Evolutionary conservation across 257 asterid species (phyloP).

Genomic region (Lycium barbarum): DNA sequence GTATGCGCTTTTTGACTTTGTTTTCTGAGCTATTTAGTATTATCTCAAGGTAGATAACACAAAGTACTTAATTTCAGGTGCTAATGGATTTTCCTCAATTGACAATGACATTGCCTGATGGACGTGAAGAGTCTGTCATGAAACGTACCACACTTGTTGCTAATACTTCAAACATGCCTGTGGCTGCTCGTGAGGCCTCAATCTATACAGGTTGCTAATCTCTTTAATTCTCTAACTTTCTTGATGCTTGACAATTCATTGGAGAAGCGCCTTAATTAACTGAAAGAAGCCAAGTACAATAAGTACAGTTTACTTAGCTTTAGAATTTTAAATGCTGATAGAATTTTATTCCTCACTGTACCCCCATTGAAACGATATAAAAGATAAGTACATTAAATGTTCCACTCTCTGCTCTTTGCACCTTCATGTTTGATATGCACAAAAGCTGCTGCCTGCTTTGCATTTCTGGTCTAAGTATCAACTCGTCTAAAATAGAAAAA

Average conservation of each 20-base stretch:
- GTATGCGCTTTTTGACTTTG: slow-evolving; percentile 40
- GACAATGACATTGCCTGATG: slow-evolving; percentile 98
- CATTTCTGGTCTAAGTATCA: neutral
- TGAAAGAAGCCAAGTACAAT: slow-evolving; percentile 16
- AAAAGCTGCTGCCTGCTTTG: neutral
- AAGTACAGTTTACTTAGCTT: neutral
- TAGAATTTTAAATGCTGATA: slow-evolving; percentile 16
- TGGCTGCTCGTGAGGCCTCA: slow-evolving; percentile 99
- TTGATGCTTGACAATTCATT: neutral
- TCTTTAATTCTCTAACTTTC: neutral
- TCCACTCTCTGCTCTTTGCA: slow-evolving; percentile 8
- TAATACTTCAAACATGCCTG: slow-evolving; percentile 99
- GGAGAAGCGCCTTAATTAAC: neutral
- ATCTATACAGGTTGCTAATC: slow-evolving; percentile 76
- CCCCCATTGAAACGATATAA: neutral
- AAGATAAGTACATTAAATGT: neutral
- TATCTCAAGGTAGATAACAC: neutral
- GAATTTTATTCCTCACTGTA: neutral
- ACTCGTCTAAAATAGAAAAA: neutral
- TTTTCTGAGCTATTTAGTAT: neutral
- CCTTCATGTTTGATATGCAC: slow-evolving; percentile 15
- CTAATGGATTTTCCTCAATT: slow-evolving; percentile 99
- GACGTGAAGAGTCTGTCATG: slow-evolving; percentile 99
- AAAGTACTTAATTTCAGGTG: slow-evolving; percentile 58
- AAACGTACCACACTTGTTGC: slow-evolving; percentile 99